Base-by-base conservation (phyloP, 192 early-diverging fungal species). In the Coemansia sp. region DNA sequence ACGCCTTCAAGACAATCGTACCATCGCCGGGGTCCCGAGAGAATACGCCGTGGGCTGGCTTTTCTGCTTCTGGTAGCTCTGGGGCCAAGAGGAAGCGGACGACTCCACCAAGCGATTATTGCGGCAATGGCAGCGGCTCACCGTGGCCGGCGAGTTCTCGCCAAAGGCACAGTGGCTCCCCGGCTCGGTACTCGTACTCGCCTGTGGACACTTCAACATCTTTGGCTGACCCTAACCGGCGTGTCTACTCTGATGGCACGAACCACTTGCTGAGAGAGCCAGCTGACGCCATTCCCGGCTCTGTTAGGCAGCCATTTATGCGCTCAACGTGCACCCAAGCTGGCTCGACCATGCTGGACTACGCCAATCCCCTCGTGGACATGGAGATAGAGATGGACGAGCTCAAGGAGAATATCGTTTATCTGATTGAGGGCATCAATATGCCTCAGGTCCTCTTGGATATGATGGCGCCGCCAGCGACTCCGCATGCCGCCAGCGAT, bases 371-470 rank as follows among this genome's bases (percentile, higher is more conserved):
- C 10, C 2, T 58, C 33, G 56, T 58, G 13, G 56, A 58, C 18
- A 36, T 37, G 34, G 35, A 23, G 34, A 33, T 37, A 0, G 67
- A 71, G 59, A 58, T 74, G 40, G 72, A 71, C 5, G 69, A 71
- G 43, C 62, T 80, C 38, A 80, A 80, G 39, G 36, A 28, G 0
- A 71, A 80, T 42, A 48, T 74, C 13, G 59, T 80, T 11, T 80
- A 66, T 40, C 14, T 80, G 60, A 64, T 74, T 34, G 67, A 69
- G 53, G 62, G 63, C 4, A 65, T 71, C 37, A 71, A 80, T 24
- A 65, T 80, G 61, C 71, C 72, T 31, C 61, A 69, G 58, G 46
- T 71, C n/a, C 43, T 80, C 39, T 43, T 59, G 24, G 59, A 62
- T 11, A 70, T 66, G 72, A 26, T 80, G 34, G 46, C 53, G 2